phyloP scores from a whole-genome alignment of 106 monocot genomes.

The Chionographis japonica region DNA sequence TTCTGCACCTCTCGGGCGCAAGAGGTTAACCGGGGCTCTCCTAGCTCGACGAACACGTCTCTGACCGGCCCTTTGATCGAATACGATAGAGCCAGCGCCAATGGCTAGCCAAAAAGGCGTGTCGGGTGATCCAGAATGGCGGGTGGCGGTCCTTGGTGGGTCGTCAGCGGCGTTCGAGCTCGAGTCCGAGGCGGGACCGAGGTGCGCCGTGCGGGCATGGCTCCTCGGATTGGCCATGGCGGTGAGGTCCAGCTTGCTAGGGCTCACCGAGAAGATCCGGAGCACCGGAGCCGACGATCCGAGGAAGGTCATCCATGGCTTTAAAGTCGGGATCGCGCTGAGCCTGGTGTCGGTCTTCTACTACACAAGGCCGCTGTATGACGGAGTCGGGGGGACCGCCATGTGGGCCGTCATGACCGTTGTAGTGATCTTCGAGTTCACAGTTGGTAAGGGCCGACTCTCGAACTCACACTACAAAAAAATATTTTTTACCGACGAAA shows the following conservation, averaged over 20 bases:
- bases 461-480: no score
- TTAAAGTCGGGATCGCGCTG: conserved; percentile 56
- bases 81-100: neutral
- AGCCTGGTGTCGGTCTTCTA: conserved; percentile 53
- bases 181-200: neutral
- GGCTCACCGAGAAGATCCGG: conserved; percentile 21
- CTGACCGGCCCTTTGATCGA: neutral
- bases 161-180: conserved; percentile 8
- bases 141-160: neutral
- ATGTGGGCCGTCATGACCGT: conserved; percentile 77
- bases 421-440: conserved; percentile 54
- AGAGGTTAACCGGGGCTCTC: no score
- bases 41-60: no score
- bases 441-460: conserved; percentile 32
- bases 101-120: neutral
- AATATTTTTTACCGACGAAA: no score
- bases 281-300: conserved; percentile 44
- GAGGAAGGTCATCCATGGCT: conserved; percentile 34
- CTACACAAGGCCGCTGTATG: conserved; percentile 55
- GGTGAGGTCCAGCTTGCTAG: neutral
- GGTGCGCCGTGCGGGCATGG: conserved; percentile 4
- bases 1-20: no score
- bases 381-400: conserved; percentile 48
- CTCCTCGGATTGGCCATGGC: conserved; percentile 1
- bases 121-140: neutral